Evolutionary conservation across 768 basidiomycete species (phyloP).

Genomic region (Chalciporus chontae): DNA sequence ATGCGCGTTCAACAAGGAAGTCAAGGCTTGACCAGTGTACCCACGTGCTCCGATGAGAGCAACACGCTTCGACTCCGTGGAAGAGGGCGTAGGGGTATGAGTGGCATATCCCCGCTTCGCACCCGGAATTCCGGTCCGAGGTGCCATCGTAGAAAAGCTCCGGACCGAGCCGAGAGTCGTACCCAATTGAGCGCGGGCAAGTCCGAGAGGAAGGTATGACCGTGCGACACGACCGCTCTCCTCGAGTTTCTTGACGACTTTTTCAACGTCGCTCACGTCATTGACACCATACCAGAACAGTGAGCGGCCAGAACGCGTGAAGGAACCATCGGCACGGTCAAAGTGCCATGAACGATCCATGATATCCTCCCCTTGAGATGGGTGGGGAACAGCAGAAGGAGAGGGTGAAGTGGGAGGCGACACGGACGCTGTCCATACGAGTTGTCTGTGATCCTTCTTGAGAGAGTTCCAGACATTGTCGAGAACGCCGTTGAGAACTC

Average conservation of each 20-base stretch:
- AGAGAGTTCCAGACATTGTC: constrained; percentile 98
- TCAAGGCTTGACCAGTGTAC: constrained; percentile 91
- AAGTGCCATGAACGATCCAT: constrained; percentile 95
- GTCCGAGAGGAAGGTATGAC: constrained; percentile 68
- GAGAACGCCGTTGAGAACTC: constrained; percentile 89
- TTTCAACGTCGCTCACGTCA: constrained; percentile 89
- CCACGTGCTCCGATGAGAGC: constrained; percentile 95
- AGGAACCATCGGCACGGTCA: constrained; percentile 95
- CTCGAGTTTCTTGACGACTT: constrained; percentile 70
- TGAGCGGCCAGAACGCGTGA: constrained; percentile 89
- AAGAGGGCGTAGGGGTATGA: constrained; percentile 37
- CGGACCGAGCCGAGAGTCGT: constrained; percentile 5
- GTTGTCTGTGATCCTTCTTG: constrained; percentile 86
- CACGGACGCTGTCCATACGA: constrained; percentile 97
- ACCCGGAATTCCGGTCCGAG: constrained; percentile 35
- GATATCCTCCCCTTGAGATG: constrained; percentile 68
- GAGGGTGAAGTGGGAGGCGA: constrained; percentile 12
- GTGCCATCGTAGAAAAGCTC: constrained; percentile 22
- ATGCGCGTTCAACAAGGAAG: constrained; percentile 81
- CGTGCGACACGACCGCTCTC: constrained; percentile 80
- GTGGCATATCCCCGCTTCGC: constrained; percentile 80
- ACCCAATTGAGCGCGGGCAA: constrained; percentile 17
- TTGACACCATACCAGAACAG: constrained; percentile 98
- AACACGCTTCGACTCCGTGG: constrained; percentile 79
- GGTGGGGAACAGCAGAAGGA: constrained; percentile 1